These are phyloP conservation scores for Pterothamnion heteromorphum DNA, from an alignment of 31 red algal genomes.

Conservation along the genomic window DNA sequence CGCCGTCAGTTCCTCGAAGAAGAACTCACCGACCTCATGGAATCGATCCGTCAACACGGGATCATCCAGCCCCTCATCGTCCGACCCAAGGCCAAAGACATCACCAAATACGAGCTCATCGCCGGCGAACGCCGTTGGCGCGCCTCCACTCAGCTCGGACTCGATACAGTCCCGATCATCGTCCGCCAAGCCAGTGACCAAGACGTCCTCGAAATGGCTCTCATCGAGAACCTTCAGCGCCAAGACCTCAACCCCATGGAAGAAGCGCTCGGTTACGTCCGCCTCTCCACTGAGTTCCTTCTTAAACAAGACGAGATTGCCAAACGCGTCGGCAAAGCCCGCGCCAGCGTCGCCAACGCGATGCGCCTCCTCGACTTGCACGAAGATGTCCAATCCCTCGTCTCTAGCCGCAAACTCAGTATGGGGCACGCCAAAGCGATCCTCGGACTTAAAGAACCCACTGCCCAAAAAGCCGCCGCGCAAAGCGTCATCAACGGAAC, in stretches of 20 bases:
- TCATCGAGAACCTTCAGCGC: background rate
- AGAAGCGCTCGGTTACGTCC: background rate
- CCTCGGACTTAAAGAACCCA: background rate
- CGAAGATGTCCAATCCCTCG: background rate
- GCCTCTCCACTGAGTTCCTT: background rate
- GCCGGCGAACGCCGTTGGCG: background rate
- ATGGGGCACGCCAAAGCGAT: background rate
- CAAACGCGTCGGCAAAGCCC: background rate
- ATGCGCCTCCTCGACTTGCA: background rate
- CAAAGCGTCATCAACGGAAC: background rate
- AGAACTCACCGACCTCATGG: background rate
- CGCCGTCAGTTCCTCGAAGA: background rate
- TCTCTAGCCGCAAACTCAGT: background rate
- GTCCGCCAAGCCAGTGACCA: background rate
- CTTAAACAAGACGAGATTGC: background rate
- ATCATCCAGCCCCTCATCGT: background rate
- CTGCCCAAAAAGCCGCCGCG: background rate
- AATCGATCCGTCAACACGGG: background rate
- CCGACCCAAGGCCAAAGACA: background rate
- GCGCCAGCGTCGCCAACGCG: background rate
- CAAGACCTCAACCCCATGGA: background rate
- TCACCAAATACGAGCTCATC: background rate
- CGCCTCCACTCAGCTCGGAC: background rate
- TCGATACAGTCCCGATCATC: background rate
- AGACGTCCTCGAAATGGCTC: constrained; percentile 13